Conservation (phyloP, 768 basidiomycete genomes). For the Gelatoporia subvermispora region DNA sequence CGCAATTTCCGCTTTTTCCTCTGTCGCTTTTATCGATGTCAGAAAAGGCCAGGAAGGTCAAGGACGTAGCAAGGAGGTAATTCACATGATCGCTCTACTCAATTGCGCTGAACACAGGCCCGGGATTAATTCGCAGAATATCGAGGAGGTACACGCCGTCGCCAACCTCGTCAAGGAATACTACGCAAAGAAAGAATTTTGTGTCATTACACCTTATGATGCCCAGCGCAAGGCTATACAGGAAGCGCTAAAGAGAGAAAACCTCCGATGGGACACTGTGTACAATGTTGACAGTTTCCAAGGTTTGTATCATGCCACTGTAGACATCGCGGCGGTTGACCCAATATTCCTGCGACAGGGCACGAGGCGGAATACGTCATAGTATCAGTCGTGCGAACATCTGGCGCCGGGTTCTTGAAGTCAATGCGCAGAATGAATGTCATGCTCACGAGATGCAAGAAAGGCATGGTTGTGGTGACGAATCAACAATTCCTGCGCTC, state of each 20-base stretch:
- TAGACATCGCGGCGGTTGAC: too few relatives aligned
- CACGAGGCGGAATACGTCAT: slow-evolving; percentile 49
- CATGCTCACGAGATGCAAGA: slow-evolving; percentile 39
- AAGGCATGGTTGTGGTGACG: slow-evolving; percentile 45
- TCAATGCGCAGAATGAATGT: slow-evolving; percentile 47
- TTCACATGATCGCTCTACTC: not conserved
- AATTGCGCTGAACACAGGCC: not conserved
- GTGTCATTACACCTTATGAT: slow-evolving; percentile 52
- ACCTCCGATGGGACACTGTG: slow-evolving; percentile 36
- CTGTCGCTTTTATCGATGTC: slow-evolving; percentile 43
- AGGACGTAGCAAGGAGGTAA: slow-evolving; percentile 45
- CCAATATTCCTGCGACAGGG: slow-evolving; percentile 24
- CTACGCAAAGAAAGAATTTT: slow-evolving; percentile 34
- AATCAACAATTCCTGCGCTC: slow-evolving; percentile 34
- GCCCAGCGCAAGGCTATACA: slow-evolving; percentile 44
- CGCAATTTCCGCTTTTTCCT: slow-evolving; percentile 24
- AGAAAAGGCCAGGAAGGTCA: slow-evolving; percentile 31
- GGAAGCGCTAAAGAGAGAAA: slow-evolving; percentile 26
- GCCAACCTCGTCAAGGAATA: slow-evolving; percentile 39
- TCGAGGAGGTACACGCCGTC: slow-evolving; percentile 34
- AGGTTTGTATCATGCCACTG: slow-evolving; percentile 26
- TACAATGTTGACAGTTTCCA: slow-evolving; percentile 56
- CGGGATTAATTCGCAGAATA: slow-evolving; percentile 32
- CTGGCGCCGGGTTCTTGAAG: slow-evolving; percentile 40
- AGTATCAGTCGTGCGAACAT: slow-evolving; percentile 46